These are phyloP conservation scores for Acanthamoeba royreba DNA, from an alignment of 208 protist genomes.

Conservation along the genomic window DNA sequence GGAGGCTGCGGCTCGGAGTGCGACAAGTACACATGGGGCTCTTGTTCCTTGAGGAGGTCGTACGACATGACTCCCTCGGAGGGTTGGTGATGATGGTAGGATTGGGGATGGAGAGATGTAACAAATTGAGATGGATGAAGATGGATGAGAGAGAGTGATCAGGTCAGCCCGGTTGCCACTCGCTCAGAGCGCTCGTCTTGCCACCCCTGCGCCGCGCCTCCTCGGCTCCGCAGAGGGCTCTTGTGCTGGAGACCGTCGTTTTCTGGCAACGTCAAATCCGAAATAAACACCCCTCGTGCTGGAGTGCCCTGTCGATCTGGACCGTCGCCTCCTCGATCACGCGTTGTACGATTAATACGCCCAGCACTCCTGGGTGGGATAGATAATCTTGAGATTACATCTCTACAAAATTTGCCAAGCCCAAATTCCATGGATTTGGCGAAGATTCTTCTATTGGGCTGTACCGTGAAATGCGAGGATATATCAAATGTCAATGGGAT, in stretches of 20 bases:
- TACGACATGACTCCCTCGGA: background rate
- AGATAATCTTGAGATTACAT: too few species aligned
- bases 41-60: background rate
- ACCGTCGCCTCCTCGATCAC: too few species aligned
- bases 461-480: too few species aligned
- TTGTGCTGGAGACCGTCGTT: background rate
- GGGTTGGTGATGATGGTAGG: background rate
- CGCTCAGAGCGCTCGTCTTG: background rate
- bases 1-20: background rate
- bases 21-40: background rate
- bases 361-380: too few species aligned
- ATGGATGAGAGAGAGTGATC: background rate
- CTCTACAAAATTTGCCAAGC: too few species aligned
- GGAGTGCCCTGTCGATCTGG: background rate
- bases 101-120: background rate
- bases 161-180: background rate
- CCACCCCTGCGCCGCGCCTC: background rate
- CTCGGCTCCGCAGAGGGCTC: background rate
- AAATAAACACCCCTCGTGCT: too few species aligned
- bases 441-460: too few species aligned
- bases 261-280: too few species aligned
- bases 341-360: too few species aligned
- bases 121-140: background rate
- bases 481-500: too few species aligned
- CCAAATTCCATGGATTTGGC: too few species aligned